Percentiles rank a stretch among this genome's conserved stretches.
Evolutionary conservation across 768 basidiomycete species (phyloP).

Genomic region (Mycena pura): DNA sequence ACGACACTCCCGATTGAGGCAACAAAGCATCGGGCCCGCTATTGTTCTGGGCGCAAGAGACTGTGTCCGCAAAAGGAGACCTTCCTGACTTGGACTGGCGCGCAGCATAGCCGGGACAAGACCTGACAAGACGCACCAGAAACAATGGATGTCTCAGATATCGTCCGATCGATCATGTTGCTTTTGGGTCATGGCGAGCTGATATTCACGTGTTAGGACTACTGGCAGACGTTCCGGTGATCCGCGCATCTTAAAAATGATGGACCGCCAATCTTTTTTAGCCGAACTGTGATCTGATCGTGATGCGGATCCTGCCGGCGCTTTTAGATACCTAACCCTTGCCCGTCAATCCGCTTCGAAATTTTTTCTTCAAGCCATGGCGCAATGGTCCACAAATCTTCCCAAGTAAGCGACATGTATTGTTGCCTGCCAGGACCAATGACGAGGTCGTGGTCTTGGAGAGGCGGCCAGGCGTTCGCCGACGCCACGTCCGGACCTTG

Average conservation of each 20-base stretch:
- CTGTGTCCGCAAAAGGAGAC: slow-evolving; percentile 13
- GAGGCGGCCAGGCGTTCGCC: slow-evolving; percentile 37
- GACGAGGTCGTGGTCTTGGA: slow-evolving; percentile 58
- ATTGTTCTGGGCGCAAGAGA: slow-evolving; percentile 25
- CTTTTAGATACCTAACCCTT: slow-evolving; percentile 66
- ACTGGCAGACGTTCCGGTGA: background rate
- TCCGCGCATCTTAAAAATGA: background rate
- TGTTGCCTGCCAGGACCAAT: slow-evolving; percentile 57
- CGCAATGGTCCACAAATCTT: slow-evolving; percentile 72
- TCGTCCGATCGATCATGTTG: slow-evolving; percentile 11
- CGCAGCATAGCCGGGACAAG: slow-evolving; percentile 13
- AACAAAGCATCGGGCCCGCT: slow-evolving; percentile 20
- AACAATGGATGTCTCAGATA: slow-evolving; percentile 2
- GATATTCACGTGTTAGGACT: too few species aligned
- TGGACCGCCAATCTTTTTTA: too few species aligned
- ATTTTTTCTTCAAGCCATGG: slow-evolving; percentile 80
- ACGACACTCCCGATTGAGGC: slow-evolving; percentile 1
- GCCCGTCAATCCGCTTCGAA: slow-evolving; percentile 69
- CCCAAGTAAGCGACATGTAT: slow-evolving; percentile 74
- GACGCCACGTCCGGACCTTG: slow-evolving; percentile 42
- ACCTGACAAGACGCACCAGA: slow-evolving; percentile 7
- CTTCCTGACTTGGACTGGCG: slow-evolving; percentile 2
- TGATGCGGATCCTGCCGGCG: background rate
- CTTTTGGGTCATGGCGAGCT: slow-evolving; percentile 2
- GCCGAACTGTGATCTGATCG: too few species aligned